These are phyloP conservation scores for Exophiala viscosa DNA, from an alignment of 2,329 filamentous ascomycete species.

Conservation along the genomic window DNA sequence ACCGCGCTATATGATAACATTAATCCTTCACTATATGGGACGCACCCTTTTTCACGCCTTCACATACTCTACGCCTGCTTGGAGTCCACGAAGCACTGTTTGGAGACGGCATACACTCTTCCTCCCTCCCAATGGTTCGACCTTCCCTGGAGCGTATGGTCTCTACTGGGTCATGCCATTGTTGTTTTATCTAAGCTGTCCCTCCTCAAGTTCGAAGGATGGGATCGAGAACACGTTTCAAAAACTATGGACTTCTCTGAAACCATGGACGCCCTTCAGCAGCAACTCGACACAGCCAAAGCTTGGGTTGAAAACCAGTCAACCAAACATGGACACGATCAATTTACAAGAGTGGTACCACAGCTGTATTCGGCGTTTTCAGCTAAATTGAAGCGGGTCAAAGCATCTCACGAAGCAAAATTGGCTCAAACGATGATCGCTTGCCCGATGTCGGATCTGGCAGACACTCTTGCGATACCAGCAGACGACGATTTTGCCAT, in stretches of 20 bases:
- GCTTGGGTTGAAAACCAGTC: background rate
- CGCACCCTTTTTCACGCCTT: slow-evolving; percentile 40
- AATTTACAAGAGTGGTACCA: background rate
- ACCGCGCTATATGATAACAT: slow-evolving; percentile 34
- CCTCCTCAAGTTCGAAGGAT: slow-evolving; percentile 25
- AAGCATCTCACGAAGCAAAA: slow-evolving; percentile 5
- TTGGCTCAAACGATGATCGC: background rate
- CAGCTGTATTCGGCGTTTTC: slow-evolving; percentile 1
- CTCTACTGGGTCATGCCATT: slow-evolving; percentile 49
- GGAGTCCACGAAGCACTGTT: slow-evolving; percentile 48
- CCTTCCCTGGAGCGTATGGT: slow-evolving; percentile 45
- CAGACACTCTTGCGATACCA: background rate
- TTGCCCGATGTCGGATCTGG: background rate
- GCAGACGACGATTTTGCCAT: background rate
- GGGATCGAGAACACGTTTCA: slow-evolving; percentile 28
- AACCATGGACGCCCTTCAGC: slow-evolving; percentile 16
- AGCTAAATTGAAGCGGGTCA: background rate
- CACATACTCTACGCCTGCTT: slow-evolving; percentile 51
- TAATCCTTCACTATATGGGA: slow-evolving; percentile 38
- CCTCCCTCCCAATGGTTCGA: slow-evolving; percentile 43
- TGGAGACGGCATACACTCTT: slow-evolving; percentile 48
- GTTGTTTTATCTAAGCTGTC: slow-evolving; percentile 28
- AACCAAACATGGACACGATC: background rate
- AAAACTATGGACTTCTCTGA: slow-evolving; percentile 25
- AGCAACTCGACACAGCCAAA: slow-evolving; percentile 24